Conservation (phyloP, 148 eudicot genomes). For the Amaranthus palmeri region DNA sequence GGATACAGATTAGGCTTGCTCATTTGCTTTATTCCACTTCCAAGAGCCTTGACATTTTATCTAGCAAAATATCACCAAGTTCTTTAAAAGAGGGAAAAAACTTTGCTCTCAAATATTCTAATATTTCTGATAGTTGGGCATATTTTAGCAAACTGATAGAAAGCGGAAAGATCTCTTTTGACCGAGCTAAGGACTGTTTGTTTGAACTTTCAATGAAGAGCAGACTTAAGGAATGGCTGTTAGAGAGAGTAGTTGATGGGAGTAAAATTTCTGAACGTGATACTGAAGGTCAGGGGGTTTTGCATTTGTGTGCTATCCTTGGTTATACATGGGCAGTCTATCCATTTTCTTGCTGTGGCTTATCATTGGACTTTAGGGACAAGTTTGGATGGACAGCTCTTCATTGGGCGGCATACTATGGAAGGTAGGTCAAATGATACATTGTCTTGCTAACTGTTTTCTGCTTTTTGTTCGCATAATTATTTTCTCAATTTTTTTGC, state of each 20-base stretch:
- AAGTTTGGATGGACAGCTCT: conserved; percentile 96
- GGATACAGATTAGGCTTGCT: conserved; percentile 71
- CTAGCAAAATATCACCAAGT: conserved; percentile 41
- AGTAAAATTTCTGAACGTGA: conserved; percentile 58
- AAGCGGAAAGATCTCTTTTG: conserved; percentile 41
- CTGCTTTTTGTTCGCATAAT: not conserved
- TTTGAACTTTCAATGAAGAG: conserved; percentile 71
- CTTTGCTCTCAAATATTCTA: conserved; percentile 47
- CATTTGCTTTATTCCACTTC: conserved; percentile 81
- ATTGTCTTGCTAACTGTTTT: not conserved
- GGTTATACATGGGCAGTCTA: conserved; percentile 87
- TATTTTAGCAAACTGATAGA: conserved; percentile 43
- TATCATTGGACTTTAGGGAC: conserved; percentile 90
- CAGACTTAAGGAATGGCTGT: conserved; percentile 76
- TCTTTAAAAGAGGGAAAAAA: conserved; percentile 60
- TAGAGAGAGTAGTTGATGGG: conserved; percentile 68
- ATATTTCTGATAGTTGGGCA: conserved; percentile 58
- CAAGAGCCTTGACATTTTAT: conserved; percentile 53
- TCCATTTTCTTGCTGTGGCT: conserved; percentile 63
- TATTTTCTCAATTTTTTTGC: no score
- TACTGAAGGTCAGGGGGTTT: conserved; percentile 85
- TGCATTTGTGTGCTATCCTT: conserved; percentile 93
- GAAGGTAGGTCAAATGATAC: conserved; percentile 51
- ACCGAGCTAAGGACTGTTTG: conserved; percentile 65
- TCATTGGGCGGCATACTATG: conserved; percentile 96